phyloP scores from a whole-genome alignment of 163 green algal species.

The Dunaliella salina region DNA sequence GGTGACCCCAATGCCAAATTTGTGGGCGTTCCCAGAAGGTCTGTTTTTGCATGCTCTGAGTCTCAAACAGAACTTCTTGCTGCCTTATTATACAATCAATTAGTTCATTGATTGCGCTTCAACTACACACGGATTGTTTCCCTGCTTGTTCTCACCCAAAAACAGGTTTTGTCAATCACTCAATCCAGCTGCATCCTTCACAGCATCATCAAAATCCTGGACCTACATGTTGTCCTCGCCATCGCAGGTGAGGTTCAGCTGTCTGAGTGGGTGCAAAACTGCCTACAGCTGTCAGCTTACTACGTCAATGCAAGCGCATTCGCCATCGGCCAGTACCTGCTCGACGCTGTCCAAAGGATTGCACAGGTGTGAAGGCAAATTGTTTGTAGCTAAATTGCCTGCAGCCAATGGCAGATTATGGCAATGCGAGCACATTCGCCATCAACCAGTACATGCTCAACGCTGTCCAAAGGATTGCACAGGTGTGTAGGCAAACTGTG shows the following conservation, averaged over 20 bases:
- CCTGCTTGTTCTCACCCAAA: no score
- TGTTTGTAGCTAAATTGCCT: constrained; percentile 58
- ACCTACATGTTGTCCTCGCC: neutral
- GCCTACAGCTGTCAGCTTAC: constrained; percentile 48
- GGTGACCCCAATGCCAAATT: no score
- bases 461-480: constrained; percentile 21
- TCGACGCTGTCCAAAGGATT: constrained; percentile 25
- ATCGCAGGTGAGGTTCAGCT: constrained; percentile 11
- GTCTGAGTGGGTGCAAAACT: constrained; percentile 61
- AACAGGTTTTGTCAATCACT: no score
- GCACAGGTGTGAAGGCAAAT: neutral
- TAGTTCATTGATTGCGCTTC: no score
- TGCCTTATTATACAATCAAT: no score
- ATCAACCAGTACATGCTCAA: constrained; percentile 40
- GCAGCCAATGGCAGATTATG: constrained; percentile 53
- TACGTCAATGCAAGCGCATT: constrained; percentile 42
- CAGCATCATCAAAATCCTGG: no score
- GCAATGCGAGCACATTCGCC: constrained; percentile 34
- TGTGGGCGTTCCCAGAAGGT: no score
- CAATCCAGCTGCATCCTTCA: no score
- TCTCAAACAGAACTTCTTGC: no score
- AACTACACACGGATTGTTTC: no score
- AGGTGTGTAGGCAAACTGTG: neutral
- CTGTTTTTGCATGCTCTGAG: no score
- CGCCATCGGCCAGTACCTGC: constrained; percentile 43